Evolutionary conservation across 129 eudicot species (phyloP).

Genomic region (Ambrosia trifida): DNA sequence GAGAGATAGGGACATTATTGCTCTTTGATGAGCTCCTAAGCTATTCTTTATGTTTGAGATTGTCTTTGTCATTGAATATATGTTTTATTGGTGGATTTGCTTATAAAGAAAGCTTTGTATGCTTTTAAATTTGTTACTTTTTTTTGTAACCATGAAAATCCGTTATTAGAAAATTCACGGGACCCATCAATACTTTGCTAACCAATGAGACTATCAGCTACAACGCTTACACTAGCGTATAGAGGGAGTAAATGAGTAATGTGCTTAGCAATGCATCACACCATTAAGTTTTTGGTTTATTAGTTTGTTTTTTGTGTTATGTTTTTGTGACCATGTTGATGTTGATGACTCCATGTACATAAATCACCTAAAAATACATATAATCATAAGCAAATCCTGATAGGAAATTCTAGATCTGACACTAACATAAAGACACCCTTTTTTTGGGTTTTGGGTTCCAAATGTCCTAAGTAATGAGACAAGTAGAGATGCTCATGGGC

Average conservation of each 20-base stretch:
- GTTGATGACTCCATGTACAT: neutral
- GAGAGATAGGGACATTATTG: conserved; percentile 39
- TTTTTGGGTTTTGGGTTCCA: conserved; percentile 6
- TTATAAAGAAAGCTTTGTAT: conserved; percentile 31
- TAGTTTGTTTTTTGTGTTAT: neutral
- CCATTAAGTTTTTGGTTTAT: neutral
- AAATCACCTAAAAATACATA: neutral
- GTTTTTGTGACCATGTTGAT: neutral
- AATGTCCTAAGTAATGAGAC: conserved; percentile 42
- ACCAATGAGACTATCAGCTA: no score
- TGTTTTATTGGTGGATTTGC: conserved; percentile 19
- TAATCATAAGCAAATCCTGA: neutral
- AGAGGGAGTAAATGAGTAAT: no score
- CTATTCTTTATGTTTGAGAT: conserved; percentile 33
- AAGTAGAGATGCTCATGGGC: conserved; percentile 28
- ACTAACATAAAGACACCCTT: neutral
- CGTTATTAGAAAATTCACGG: no score
- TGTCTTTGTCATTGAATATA: conserved; percentile 34
- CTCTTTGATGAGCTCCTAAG: conserved; percentile 23
- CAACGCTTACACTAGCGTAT: no score
- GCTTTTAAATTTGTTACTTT: conserved; percentile 14
- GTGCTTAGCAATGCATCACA: no score
- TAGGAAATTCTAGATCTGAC: neutral
- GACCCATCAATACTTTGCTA: no score
- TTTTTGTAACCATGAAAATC: no score